phyloP scores from a whole-genome alignment of 176 grass and related monocot genomes.

The Urochloa ruziziensis region DNA sequence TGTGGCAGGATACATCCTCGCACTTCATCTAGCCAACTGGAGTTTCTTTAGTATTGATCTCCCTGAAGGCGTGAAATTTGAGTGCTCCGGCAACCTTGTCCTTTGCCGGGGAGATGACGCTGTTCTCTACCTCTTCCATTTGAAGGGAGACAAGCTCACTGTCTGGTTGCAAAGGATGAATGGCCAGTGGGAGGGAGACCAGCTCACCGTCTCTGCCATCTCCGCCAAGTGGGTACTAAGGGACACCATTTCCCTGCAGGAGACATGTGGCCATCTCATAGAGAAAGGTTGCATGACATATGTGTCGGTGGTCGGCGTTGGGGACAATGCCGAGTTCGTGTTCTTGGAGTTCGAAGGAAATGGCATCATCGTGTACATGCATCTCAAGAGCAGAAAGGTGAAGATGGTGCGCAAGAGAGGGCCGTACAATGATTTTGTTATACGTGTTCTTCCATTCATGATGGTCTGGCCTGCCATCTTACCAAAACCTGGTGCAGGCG shows the following conservation, averaged over 20 bases:
- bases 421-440: background rate
- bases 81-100: background rate
- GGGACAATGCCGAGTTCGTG: constrained; percentile 8
- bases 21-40: background rate
- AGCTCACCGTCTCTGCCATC: too few species aligned
- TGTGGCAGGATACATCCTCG: background rate
- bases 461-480: background rate
- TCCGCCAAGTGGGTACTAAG: background rate
- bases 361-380: background rate
- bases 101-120: background rate
- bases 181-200: too few species aligned
- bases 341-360: background rate
- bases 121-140: background rate
- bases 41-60: background rate
- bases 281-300: rapidly evolving
- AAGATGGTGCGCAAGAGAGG: constrained; percentile 1
- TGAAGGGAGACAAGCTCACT: background rate
- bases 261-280: background rate
- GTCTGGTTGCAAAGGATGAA: background rate
- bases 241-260: background rate
- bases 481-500: background rate
- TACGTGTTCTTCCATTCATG: background rate
- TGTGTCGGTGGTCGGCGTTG: background rate
- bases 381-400: background rate
- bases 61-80: background rate